Evolutionary conservation across 345 rosid genomes (phyloP), one percentile per base, ranked within the genome.

Genomic region (Camelina sativa): DNA sequence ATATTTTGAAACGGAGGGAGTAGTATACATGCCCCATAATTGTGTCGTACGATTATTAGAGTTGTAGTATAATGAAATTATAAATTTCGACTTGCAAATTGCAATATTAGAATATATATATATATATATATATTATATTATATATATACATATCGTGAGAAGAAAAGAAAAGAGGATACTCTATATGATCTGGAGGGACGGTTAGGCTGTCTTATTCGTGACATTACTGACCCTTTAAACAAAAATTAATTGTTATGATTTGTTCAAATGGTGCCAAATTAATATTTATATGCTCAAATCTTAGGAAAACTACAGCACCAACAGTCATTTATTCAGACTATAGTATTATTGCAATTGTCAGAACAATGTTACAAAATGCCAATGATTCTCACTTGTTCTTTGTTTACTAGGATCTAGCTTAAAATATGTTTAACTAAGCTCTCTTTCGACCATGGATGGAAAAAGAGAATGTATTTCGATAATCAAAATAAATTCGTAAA

Each of bases 171-270:
- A 23, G 7, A 23, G 1, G 16, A 20, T 11, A 50, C 51, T 50
- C 61, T 25, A 12, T 22, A 19, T 75, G 68, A 67, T 75, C 62
- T 67, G 73, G 68, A 75, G 62, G 66, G 48, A 67, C 17, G 40
- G 79, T 69, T 61, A 68, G 16, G 52, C 79, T 76, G 79, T 76
- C 75, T 54, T 69, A 62, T 62, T 62, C 64, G 48, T 62, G 50
- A 53, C 71, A 54, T 62, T 11, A 76, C 65, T 76, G 12, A 8
- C 34, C 48, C n/a, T 62, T 30, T 11, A 0, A 28, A 28, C 0
- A 3, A 28, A n/a, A 7, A 66, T 16, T 60, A 30, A 19, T 8
- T 60, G 68, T 52, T 13, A 20, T 38, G 6, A 35, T 53, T 50
- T 37, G 11, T 28, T 51, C 54, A 20, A 38, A 12, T 51, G 6